Evolutionary conservation across 1,284 basidiomycete genomes (phyloP).

Genomic region (Marasmius oreades): DNA sequence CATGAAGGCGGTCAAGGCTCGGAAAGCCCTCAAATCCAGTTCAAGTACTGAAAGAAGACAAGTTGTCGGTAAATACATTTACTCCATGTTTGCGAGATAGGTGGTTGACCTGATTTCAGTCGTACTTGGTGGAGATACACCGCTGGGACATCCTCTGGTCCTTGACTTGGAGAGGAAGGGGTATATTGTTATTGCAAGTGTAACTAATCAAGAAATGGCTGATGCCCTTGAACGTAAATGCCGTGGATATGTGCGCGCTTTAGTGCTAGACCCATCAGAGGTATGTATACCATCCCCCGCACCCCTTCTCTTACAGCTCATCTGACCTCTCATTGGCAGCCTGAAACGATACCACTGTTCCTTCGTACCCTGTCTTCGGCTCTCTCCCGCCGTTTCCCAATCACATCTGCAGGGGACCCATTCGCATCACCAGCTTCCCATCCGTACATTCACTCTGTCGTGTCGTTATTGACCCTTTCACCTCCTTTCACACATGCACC

Average conservation of each 20-base stretch:
- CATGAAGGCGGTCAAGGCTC: slow-evolving; percentile 21
- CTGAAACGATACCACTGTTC: slow-evolving; percentile 67
- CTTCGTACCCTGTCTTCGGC: slow-evolving; percentile 74
- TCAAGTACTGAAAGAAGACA: slow-evolving; percentile 49
- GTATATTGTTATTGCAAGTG: slow-evolving; percentile 78
- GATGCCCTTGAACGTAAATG: slow-evolving; percentile 58
- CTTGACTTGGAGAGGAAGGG: slow-evolving; percentile 70
- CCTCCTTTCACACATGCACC: slow-evolving; percentile 47
- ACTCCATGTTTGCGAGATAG: neutral
- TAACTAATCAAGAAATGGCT: slow-evolving; percentile 60
- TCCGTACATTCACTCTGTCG: slow-evolving; percentile 66
- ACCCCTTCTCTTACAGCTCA: too few relatives aligned
- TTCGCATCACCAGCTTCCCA: slow-evolving; percentile 59
- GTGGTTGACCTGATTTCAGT: slow-evolving; percentile 40
- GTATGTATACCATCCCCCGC: slow-evolving; percentile 34
- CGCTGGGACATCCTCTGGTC: slow-evolving; percentile 66
- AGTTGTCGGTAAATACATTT: slow-evolving; percentile 58
- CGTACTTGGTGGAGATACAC: slow-evolving; percentile 74
- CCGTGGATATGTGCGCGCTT: slow-evolving; percentile 72
- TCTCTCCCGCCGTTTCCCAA: slow-evolving; percentile 77
- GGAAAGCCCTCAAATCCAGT: slow-evolving; percentile 29
- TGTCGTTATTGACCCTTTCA: slow-evolving; percentile 66
- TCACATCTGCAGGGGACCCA: slow-evolving; percentile 73
- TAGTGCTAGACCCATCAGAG: slow-evolving; percentile 74
- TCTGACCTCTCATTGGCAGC: slow-evolving; percentile 35